Base-by-base conservation (phyloP, 768 basidiomycete genomes). In the Amanita molliuscula region DNA sequence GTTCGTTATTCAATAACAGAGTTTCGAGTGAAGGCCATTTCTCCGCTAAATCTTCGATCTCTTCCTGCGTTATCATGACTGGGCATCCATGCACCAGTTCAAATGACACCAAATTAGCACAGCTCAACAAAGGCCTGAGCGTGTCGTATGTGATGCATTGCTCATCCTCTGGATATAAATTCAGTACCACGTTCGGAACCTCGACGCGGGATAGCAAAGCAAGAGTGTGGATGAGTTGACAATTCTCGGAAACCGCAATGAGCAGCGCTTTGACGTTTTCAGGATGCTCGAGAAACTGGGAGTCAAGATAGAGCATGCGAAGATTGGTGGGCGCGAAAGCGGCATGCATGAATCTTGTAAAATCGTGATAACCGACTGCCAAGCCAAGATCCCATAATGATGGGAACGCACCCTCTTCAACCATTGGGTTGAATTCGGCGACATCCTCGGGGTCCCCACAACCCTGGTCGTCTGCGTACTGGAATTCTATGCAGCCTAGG, bases 401-500 rank as follows among this genome's bases (percentile, higher is more conserved):
- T 0, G 77, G 77, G 57, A 82, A 82, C 0, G 76, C 71, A 18
- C 73, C 76, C 55, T 75, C 67, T 18, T 59, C 35, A 13, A 80
- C 60, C 2, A 52, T 54, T 1, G 81, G 79, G 13, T 44, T 18
- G 56, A 81, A 79, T 28, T 62, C 56, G 8, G 58, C 50, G 0
- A 76, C 67, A 52, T 83, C 81, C 1, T 47, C 51, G 1, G 63
- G 59, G 38, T 70, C 62, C 0, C 81, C 80, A 11, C 55, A 58
- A 5, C 80, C 79, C 51, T 81, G 76, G 0, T 65, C 60, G 6
- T 62, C 54, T n/a, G 65, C 51, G 55, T 76, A 79, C 47, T 73
- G 75, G 49, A 79, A 82, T 47, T 81, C 77, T n/a, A 82, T 51
- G 5, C 67, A 56, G 4, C 62, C 61, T 0, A 83, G 69, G 42